Conservation (phyloP, 169 alveolate genomes). For the Theileria annulata region DNA sequence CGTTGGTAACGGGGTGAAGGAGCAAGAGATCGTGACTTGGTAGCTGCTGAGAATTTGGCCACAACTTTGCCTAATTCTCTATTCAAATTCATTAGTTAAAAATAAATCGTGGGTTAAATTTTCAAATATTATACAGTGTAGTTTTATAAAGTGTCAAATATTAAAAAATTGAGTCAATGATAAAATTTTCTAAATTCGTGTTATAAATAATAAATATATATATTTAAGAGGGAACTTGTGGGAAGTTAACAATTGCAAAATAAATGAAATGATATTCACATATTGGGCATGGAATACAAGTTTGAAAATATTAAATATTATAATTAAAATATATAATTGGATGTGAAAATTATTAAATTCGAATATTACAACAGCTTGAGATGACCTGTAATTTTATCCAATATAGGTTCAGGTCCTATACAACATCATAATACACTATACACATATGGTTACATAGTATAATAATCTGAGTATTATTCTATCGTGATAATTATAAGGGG, state of each 20-base stretch:
- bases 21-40: constrained; percentile 44
- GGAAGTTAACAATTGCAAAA: no score
- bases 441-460: not conserved
- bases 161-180: not conserved
- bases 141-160: not conserved
- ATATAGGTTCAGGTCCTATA: constrained; percentile 73
- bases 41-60: constrained; percentile 47
- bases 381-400: constrained; percentile 77
- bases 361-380: constrained; percentile 65
- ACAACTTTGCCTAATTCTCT: constrained; percentile 48
- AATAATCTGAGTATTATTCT: not conserved
- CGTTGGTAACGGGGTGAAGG: constrained; percentile 23
- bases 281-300: not conserved
- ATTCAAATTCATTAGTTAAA: constrained; percentile 18
- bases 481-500: not conserved
- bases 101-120: no score
- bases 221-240: not conserved
- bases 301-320: not conserved
- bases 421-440: not conserved
- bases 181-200: not conserved
- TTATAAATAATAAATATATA: no score
- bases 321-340: not conserved
- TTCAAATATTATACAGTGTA: not conserved
- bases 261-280: not conserved
- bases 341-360: not conserved